A percentile compares a stretch with the other conserved stretches of the same genome.
phyloP scores from a whole-genome alignment of 345 rosid genomes.

The Psidium guajava region DNA sequence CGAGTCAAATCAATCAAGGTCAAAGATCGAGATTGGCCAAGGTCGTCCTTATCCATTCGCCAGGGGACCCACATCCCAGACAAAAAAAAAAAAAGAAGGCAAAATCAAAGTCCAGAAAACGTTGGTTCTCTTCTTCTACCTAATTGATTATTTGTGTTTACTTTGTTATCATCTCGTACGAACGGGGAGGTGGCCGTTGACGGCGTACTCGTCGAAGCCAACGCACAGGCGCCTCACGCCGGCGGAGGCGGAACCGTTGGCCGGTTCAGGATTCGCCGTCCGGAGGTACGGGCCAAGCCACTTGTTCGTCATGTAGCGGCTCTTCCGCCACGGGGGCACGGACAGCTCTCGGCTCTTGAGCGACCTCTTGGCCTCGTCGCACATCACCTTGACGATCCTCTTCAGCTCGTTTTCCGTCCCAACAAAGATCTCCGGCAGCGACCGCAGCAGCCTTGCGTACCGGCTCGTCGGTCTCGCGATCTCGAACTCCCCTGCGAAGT shows the following conservation, averaged over 20 bases:
- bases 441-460: slow-evolving; percentile 29
- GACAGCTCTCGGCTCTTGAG: slow-evolving; percentile 46
- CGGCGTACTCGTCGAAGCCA: background rate
- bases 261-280: slow-evolving; percentile 24
- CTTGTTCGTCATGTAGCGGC: slow-evolving; percentile 77
- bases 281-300: slow-evolving; percentile 80
- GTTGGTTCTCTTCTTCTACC: background rate
- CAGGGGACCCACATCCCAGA: background rate
- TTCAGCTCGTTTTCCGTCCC: slow-evolving; percentile 57
- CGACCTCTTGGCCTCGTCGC: slow-evolving; percentile 61
- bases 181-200: background rate
- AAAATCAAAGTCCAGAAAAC: no score
- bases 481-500: slow-evolving; percentile 62
- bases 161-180: background rate
- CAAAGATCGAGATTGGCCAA: background rate
- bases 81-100: background rate
- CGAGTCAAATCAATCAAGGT: background rate
- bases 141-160: background rate
- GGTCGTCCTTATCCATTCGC: background rate
- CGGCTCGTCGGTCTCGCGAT: slow-evolving; percentile 72
- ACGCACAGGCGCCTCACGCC: background rate
- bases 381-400: slow-evolving; percentile 33
- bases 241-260: slow-evolving; percentile 6
- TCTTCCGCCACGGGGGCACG: slow-evolving; percentile 88
- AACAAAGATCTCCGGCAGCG: slow-evolving; percentile 46